Base-by-base conservation (phyloP, 1,139 yeast genomes). In the Sugiyamaella sp. region DNA sequence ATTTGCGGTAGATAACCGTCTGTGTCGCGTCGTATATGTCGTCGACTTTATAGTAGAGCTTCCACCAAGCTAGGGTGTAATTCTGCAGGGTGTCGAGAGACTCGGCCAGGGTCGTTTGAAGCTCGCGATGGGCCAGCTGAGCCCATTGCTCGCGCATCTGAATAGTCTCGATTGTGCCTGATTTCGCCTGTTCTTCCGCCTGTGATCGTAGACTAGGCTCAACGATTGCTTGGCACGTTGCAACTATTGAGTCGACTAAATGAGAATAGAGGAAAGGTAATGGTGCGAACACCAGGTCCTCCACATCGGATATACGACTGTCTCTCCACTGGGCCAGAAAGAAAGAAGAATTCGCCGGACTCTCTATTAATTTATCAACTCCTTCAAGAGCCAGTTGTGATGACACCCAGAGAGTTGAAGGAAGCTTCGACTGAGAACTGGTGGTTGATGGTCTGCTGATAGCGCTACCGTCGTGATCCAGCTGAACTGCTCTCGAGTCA, bases 1-100 rank as follows among this genome's bases (percentile, higher is more conserved):
- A 69, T 17, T 56, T 51, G 17, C 52, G 49, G 27, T 57, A 54
- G 2, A 63, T 52, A 2, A 57, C 55, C 22, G 62, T 59, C 5
- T 56, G 49, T 1, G 66, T 52, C 4, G 57, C 55, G 10, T 65
- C 64, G 38, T 66, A 66, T 3, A 73, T 66, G 47, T 73, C 77
- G 54, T 73, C 77, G 8, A 68, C 68, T 19, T 64, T 61, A 55
- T 60, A 66, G 54, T 71, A 73, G 25, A 73, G 63, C 53, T 71
- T 71, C 66, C 69, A 73, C 75, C 76, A 73, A 2, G 74, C 68
- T 27, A 71, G 54, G 4, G 60, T 58, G 16, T 56, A 49, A 20
- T 51, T 27, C n/a, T 60, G 55, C 52, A 64, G 56, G 1, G 33
- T 21, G 24, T 62, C 65, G 4, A 72, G 55, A 12, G 64, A 60